Percentiles rank a stretch among this genome's conserved stretches.
Evolutionary conservation across 2,329 filamentous ascomycete genomes (phyloP).

Genomic region (Gaeumannomyces sp.): DNA sequence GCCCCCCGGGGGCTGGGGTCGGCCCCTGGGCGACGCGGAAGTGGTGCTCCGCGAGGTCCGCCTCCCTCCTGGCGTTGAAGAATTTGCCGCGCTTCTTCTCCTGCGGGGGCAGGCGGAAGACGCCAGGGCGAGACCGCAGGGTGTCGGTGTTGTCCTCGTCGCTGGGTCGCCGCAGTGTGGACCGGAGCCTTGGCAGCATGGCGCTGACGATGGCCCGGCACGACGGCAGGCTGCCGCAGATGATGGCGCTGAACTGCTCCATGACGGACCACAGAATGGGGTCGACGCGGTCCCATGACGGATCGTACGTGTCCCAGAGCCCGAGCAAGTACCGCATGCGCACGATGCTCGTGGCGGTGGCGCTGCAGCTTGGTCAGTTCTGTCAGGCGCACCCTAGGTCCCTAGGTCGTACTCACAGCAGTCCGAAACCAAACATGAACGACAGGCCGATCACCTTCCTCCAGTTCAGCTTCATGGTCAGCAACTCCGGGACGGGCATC

Average conservation of each 20-base stretch:
- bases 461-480: constrained; percentile 31
- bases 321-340: constrained; percentile 6
- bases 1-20: too few relatives aligned
- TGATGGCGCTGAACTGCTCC: constrained; percentile 9
- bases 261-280: constrained; percentile 9
- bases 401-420: constrained; percentile 20
- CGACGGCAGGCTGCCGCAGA: constrained; percentile 9
- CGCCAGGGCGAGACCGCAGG: not conserved
- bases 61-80: not conserved
- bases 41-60: constrained; percentile 1
- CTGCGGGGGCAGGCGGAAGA: too few relatives aligned
- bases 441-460: constrained; percentile 38
- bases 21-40: constrained; percentile 1
- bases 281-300: constrained; percentile 9
- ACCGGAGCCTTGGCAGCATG: not conserved
- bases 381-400: too few relatives aligned
- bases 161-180: not conserved
- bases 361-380: not conserved
- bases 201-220: constrained; percentile 5
- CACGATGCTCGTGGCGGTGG: constrained; percentile 7
- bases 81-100: not conserved
- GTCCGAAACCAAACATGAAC: constrained; percentile 39
- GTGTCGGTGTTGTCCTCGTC: too few relatives aligned
- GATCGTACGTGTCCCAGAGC: constrained; percentile 8
- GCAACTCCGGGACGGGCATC: constrained; percentile 35